Evolutionary conservation across 495 filamentous ascomycete species (phyloP), one percentile per base, ranked within the genome.

Genomic region (Cenococcum geophilum): DNA sequence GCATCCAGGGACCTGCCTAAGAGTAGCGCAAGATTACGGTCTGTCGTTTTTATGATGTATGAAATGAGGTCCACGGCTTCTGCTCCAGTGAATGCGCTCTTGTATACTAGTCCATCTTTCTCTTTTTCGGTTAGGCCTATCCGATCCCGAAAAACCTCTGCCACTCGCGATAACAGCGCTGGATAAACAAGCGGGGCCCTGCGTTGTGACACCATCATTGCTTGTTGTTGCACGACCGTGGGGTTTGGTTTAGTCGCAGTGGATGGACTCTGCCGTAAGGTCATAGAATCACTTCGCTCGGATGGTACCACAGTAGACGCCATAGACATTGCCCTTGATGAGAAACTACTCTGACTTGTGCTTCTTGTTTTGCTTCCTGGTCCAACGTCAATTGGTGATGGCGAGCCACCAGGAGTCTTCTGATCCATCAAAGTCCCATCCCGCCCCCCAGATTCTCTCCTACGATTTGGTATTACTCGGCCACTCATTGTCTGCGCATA

Each of bases 21-120:
- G 11, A 99, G 83, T 58, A 99, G 77, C 43, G 95, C 93, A 64
- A 99, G 77, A 69, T 97, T 99, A 54, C 95, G 84, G 74, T 99
- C 95, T 11, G 87, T 95, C 0, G 95, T 99, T 73, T 92, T 88
- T 71, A 97, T 97, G 66, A 97, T 97, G 68, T 88, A 89, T 1
- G 86, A 85, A 55, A 99, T 90, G 64, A 96, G 77, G 74, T 97
- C 95, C 32, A 99, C 95, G 21, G 95, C 93, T 73, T 99, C 93
- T 27, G 87, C 83, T 58, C 95, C 95, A 50, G 88, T 89, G 71
- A 99, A 99, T 2, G 92, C 89, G 73, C 89, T 95, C 74, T 95
- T 96, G 76, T 99, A 99, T 0, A 92, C 91, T 48, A 99, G 76
- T 35, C 90, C 92, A 79, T 99, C 97, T 81, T 99, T 99, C 47